A percentile compares a stretch with the other conserved stretches of the same genome.
Conservation (phyloP, 805 yeast genomes). For the Brettanomyces nanus region DNA sequence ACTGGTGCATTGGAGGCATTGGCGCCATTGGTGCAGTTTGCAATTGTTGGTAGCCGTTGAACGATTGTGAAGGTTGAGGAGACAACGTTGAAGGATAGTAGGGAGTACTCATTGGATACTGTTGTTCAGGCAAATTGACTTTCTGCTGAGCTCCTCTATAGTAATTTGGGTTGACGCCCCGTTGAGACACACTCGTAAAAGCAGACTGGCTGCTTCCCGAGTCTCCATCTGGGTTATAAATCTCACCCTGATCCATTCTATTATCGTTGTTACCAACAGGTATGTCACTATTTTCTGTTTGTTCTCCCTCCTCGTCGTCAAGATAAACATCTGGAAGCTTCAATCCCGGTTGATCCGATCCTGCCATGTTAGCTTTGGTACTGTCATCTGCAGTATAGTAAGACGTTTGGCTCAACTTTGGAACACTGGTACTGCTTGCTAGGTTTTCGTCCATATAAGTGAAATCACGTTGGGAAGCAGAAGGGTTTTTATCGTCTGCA, state of each 20-base stretch:
- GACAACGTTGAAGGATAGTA: slow-evolving; percentile 3
- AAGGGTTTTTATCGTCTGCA: not conserved
- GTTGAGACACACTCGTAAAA: slow-evolving; percentile 64
- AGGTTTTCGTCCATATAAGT: slow-evolving; percentile 1
- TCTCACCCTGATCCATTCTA: slow-evolving; percentile 1
- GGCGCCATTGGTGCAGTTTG: not conserved
- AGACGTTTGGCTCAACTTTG: not conserved
- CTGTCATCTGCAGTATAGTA: slow-evolving; percentile 1
- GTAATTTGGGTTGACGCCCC: slow-evolving; percentile 60
- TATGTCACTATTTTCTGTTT: not conserved
- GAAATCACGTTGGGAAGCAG: not conserved
- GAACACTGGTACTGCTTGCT: not conserved
- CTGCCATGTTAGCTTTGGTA: not conserved
- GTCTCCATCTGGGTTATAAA: slow-evolving; percentile 5
- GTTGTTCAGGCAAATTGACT: slow-evolving; percentile 7
- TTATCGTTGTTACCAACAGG: not conserved
- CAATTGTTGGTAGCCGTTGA: not conserved
- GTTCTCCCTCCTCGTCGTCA: slow-evolving; percentile 1
- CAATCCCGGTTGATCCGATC: not conserved
- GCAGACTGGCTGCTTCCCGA: slow-evolving; percentile 41
- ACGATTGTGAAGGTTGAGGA: slow-evolving; percentile 1
- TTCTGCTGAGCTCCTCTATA: slow-evolving; percentile 25
- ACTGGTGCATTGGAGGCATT: slow-evolving; percentile 1
- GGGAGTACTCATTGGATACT: slow-evolving; percentile 5
- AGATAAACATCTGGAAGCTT: slow-evolving; percentile 3